Evolutionary conservation across 495 filamentous ascomycete species (phyloP), one percentile per base, ranked within the genome.

Genomic region (Penicillium argentinense): DNA sequence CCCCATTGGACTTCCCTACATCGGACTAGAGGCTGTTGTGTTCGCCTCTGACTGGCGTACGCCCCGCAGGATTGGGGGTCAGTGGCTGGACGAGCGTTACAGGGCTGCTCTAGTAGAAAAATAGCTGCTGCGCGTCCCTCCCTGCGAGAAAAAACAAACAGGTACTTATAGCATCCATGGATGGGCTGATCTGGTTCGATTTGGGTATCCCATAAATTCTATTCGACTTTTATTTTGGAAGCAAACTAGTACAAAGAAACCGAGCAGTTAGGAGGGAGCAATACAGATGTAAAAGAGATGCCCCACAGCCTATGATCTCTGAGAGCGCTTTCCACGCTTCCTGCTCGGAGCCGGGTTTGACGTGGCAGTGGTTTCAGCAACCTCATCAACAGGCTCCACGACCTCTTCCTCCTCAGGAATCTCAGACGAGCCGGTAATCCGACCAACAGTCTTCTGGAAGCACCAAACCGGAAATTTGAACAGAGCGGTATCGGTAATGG

Each of bases 401-500:
- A 42, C 29, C 2, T 42, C 47, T 24, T 51, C 49, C 42, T 57
- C 54, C 13, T 37, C 42, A 24, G 21, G 12, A 3, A 18, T 26
- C 5, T 69, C 42, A 26, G 56, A n/a, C n/a, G n/a, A 48, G 29
- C 68, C 67, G 25, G 85, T 39, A 32, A 84, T 49, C 5, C 76
- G 74, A 30, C 84, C 79, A 47, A 84, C 40, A 8, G 78, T 80
- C 28, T 71, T 71, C n/a, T 57, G 60, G 59, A 80, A 89, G 34
- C 72, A 62, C 81, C 83, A 90, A 33, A 78, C 40, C 0, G 89
- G 89, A 5, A 92, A 64, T 26, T 79, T 78, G 59, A 79, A 79
- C 23, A 92, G 60, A 39, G 86, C 78, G 0, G 89, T 95, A 52
- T 91, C 80, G 22, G 68, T 75, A 52, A 90, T 53, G 5, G 80